A percentile compares a stretch with the other conserved stretches of the same genome.
These are phyloP conservation scores for Penicillium sp. DNA, from an alignment of 2,329 filamentous ascomycete species.

Conservation along the genomic window DNA sequence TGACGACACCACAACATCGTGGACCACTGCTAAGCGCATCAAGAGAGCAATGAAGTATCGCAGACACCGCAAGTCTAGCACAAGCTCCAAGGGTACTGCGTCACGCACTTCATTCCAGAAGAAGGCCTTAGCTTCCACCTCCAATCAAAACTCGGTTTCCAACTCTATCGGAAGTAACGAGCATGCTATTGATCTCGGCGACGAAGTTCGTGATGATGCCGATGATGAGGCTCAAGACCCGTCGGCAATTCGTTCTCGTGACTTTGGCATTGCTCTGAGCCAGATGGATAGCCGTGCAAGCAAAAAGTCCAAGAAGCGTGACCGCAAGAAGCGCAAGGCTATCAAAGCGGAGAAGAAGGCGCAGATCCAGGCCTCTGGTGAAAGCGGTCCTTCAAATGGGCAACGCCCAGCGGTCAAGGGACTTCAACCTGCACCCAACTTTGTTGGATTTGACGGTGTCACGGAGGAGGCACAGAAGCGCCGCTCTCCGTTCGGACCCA, in stretches of 20 bases:
- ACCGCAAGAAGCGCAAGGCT: constrained; percentile 23
- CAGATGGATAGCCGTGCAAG: constrained; percentile 14
- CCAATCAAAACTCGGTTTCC: constrained; percentile 24
- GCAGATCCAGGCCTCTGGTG: constrained; percentile 2
- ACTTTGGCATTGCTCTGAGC: constrained; percentile 28
- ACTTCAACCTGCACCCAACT: constrained; percentile 15
- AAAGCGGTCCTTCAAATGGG: background rate
- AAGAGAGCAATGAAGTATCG: constrained; percentile 72
- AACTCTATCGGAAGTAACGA: constrained; percentile 25
- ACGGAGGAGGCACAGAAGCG: constrained; percentile 21
- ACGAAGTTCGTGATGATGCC: constrained; percentile 32
- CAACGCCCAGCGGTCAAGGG: constrained; percentile 17
- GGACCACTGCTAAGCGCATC: constrained; percentile 73
- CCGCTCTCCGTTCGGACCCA: constrained; percentile 33
- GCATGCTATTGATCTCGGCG: constrained; percentile 28
- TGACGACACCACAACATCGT: constrained; percentile 66
- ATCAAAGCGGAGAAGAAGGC: constrained; percentile 19
- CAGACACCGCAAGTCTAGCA: constrained; percentile 75
- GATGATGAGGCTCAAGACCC: constrained; percentile 25
- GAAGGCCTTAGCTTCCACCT: constrained; percentile 18
- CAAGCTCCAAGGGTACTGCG: constrained; percentile 60
- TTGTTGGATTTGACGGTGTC: constrained; percentile 11
- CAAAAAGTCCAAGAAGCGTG: constrained; percentile 23
- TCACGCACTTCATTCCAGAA: constrained; percentile 28
- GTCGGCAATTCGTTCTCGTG: constrained; percentile 29